Base-by-base conservation (phyloP, 306 rosid genomes). In the Sphenostylis stenocarpa region DNA sequence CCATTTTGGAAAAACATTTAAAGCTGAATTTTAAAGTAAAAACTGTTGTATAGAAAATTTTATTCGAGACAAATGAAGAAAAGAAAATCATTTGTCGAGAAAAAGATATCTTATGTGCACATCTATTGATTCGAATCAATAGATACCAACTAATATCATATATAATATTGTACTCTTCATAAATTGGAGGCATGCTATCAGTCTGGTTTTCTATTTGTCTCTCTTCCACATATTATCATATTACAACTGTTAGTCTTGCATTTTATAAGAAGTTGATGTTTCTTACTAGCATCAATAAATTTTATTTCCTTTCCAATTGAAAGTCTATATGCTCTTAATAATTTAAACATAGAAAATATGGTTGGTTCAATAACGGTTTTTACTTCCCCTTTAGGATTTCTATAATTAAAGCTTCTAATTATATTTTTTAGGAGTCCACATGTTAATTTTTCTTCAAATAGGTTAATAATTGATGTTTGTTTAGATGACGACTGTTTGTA, bases 281-380 rank as follows among this genome's bases (percentile, higher is more conserved):
- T 67, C 31, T 67, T 68, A 19, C 56, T 53, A 63, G 63, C 82
- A 16, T 68, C 39, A 14, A 44, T 44, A 29, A 43, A 43, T 29
- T 31, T 56, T 21, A 26, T 55, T 14, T 76, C 24, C 12, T 31
- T 44, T 41, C 68, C 58, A 57, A 5, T 47, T 58, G 52, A 47
- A 47, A 57, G 11, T 68, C 45, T 48, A 38, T 51, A 49, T 66
- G 24, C 55, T 7, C 56, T 65, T 23, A 23, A 49, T 33, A 45
- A 5, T 41, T n/a, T 47, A 15, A 62, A 26, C 44, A 4, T 43
- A 7, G 66, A 48, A 67, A 66, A 21, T 23, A n/a, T 33, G 53
- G 28, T 38, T 16, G 29, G 74, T 49, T 38, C 26, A 53, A 67
- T 26, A 24, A 24, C 21, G 3, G 76, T 19, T 77, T 68, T 19